phyloP scores from a whole-genome alignment of 805 yeast genomes.

The Isabelozyma rhagii region DNA sequence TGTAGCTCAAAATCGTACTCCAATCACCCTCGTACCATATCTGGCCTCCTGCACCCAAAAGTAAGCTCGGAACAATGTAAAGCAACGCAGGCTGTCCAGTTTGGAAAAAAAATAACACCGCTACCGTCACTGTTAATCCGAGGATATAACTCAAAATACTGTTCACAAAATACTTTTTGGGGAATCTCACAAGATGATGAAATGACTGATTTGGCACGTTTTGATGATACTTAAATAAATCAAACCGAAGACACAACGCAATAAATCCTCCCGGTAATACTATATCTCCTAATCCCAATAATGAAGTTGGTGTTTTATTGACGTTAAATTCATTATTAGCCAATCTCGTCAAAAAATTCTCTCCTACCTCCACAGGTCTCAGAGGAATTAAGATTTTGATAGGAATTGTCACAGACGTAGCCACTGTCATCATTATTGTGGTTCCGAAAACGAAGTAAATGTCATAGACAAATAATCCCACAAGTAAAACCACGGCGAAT shows the following conservation, averaged over 20 bases:
- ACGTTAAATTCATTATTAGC: not conserved
- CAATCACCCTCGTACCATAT: constrained; percentile 37
- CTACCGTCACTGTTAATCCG: constrained; percentile 45
- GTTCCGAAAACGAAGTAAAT: constrained; percentile 66
- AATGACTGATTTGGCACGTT: constrained; percentile 22
- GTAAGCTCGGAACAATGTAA: constrained; percentile 53
- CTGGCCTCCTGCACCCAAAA: constrained; percentile 31
- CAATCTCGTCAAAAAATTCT: not conserved
- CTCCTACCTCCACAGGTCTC: constrained; percentile 1
- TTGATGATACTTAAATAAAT: constrained; percentile 34
- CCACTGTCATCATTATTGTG: constrained; percentile 61
- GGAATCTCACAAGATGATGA: constrained; percentile 35
- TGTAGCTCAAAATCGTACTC: constrained; percentile 33
- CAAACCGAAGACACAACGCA: constrained; percentile 54
- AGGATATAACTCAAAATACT: constrained; percentile 46
- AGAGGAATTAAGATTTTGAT: constrained; percentile 46
- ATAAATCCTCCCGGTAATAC: constrained; percentile 57
- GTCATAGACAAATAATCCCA: constrained; percentile 57
- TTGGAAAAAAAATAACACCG: constrained; percentile 32
- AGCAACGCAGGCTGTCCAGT: constrained; percentile 67
- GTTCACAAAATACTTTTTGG: constrained; percentile 45
- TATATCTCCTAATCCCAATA: constrained; percentile 67
- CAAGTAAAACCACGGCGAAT: constrained; percentile 43
- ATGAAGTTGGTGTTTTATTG: not conserved
- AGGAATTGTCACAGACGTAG: constrained; percentile 54